These are phyloP conservation scores for Hippophae rhamnoides DNA, from an alignment of 306 rosid genomes.

Conservation along the genomic window DNA sequence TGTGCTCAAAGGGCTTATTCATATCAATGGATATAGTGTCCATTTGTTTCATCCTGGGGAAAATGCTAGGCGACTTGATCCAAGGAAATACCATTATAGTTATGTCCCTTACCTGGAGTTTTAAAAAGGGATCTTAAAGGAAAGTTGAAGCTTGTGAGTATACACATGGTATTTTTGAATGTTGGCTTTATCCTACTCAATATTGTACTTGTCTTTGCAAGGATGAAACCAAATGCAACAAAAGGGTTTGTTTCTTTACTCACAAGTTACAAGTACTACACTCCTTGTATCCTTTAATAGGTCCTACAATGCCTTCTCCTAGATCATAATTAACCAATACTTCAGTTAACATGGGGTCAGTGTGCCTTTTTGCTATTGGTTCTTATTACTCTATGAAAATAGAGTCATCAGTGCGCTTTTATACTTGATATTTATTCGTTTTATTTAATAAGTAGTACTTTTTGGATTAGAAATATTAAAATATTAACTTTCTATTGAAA, in stretches of 20 bases:
- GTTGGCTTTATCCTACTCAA: slow-evolving; percentile 94
- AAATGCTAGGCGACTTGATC: slow-evolving; percentile 87
- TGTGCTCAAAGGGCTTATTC: slow-evolving; percentile 89
- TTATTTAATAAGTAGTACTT: too few relatives aligned
- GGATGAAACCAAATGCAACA: slow-evolving; percentile 58
- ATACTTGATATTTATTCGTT: too few relatives aligned
- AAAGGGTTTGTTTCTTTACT: slow-evolving; percentile 86
- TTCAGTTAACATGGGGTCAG: slow-evolving; percentile 40
- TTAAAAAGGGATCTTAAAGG: slow-evolving; percentile 56
- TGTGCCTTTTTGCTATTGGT: slow-evolving; percentile 30
- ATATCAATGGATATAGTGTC: slow-evolving; percentile 92
- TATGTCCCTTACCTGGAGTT: slow-evolving; percentile 87
- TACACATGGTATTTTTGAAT: slow-evolving; percentile 85
- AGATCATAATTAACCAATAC: slow-evolving; percentile 31
- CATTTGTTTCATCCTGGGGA: slow-evolving; percentile 83
- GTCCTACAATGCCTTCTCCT: slow-evolving; percentile 80
- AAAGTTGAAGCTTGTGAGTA: slow-evolving; percentile 77
- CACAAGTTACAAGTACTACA: slow-evolving; percentile 79
- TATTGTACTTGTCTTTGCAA: slow-evolving; percentile 83
- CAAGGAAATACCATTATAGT: slow-evolving; percentile 58
- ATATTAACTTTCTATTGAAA: too few relatives aligned
- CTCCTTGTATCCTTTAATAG: slow-evolving; percentile 69
- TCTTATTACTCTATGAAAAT: too few relatives aligned
- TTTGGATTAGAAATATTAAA: too few relatives aligned
- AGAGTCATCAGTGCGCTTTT: too few relatives aligned